These are phyloP conservation scores for Phytophthora capsici DNA, from an alignment of 352 stramenopile genomes.

Conservation along the genomic window DNA sequence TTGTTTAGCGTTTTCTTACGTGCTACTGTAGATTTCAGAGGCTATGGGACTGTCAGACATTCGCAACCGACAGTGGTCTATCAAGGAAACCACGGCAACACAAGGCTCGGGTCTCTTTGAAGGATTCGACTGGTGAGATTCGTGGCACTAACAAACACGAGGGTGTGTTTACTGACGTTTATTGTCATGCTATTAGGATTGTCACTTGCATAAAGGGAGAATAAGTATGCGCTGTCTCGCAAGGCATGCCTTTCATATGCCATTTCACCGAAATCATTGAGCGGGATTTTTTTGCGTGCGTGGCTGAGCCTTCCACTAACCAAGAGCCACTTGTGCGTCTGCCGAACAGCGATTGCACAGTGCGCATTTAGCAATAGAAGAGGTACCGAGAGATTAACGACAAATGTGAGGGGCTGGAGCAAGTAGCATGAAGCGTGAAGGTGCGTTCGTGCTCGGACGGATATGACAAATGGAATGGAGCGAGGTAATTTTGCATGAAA, in stretches of 20 bases:
- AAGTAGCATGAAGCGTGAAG: conserved; percentile 20
- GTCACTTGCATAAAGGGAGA: conserved; percentile 92
- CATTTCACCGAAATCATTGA: too few relatives aligned
- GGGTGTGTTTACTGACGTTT: conserved; percentile 13
- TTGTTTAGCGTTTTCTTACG: neutral
- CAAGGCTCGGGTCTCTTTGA: conserved; percentile 99
- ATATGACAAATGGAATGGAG: conserved; percentile 3
- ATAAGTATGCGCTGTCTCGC: conserved; percentile 36
- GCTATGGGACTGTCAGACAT: conserved; percentile 98
- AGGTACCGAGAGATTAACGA: conserved; percentile 11
- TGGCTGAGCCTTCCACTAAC: neutral
- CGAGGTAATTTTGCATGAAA: conserved; percentile 33
- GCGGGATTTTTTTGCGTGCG: neutral
- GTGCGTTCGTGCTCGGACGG: conserved; percentile 1
- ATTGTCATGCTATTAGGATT: conserved; percentile 57
- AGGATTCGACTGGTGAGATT: conserved; percentile 97
- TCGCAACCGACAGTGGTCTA: conserved; percentile 99
- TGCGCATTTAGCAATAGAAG: conserved; percentile 38
- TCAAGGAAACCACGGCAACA: conserved; percentile 98
- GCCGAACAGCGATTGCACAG: conserved; percentile 7
- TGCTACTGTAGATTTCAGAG: conserved; percentile 93
- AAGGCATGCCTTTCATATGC: conserved; percentile 5
- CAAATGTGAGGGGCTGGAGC: neutral
- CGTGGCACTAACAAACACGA: neutral
- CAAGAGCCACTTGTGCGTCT: neutral